phyloP scores from a whole-genome alignment of 805 yeast species.

The Saturnispora bothae region DNA sequence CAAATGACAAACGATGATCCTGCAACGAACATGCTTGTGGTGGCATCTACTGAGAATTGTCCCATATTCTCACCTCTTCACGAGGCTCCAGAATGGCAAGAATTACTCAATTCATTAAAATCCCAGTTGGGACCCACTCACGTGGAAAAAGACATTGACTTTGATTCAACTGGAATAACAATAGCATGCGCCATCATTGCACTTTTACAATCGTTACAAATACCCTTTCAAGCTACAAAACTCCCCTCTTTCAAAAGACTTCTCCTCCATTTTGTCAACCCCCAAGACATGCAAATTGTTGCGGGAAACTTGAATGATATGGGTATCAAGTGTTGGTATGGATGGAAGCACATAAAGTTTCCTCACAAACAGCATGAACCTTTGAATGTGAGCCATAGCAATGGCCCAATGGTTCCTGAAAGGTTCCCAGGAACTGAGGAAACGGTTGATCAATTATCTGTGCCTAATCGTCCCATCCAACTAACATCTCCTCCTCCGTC shows the following conservation, averaged over 20 bases:
- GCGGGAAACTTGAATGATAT: conserved; percentile 1
- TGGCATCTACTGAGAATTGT: background rate
- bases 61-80: too few species aligned
- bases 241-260: conserved; percentile 7
- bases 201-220: too few species aligned
- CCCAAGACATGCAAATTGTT: background rate
- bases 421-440: background rate
- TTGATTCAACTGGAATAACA: background rate
- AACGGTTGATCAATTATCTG: conserved; percentile 9
- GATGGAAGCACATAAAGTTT: conserved; percentile 5
- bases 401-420: background rate
- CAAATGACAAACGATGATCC: background rate
- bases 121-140: too few species aligned
- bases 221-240: background rate
- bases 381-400: background rate
- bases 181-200: too few species aligned
- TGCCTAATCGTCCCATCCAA: conserved; percentile 23
- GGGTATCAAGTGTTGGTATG: conserved; percentile 7
- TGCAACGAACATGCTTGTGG: background rate
- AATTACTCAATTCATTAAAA: too few species aligned
- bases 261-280: conserved; percentile 5
- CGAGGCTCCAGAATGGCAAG: too few species aligned
- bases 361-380: background rate
- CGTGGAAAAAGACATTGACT: too few species aligned
- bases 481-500: conserved; percentile 29